Base-by-base conservation (phyloP, 371 early-diverging fungal genomes). In the Mortierella sp. region DNA sequence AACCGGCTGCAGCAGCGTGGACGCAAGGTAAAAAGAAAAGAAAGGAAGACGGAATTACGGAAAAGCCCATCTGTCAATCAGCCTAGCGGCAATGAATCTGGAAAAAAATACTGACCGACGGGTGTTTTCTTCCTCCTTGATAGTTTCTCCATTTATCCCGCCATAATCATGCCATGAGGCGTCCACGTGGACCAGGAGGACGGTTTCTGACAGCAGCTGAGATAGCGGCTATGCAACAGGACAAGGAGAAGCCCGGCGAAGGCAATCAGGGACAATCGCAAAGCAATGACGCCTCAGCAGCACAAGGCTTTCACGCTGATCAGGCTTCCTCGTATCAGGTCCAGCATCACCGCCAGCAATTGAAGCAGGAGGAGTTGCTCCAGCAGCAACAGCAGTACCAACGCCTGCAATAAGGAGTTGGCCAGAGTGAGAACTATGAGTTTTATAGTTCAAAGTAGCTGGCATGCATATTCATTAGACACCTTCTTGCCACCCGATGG, bases 111-210 rank as follows among this genome's bases (percentile, higher is more conserved):
- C 39, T 39, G 39, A 39, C 39, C 39, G 14, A 10, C 39, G 14
- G 27, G 2, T 16, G 9, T 16, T 5, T 49, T 49, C 13, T 26
- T 57, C 30, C 12, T 38, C 48, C 14, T 24, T 34, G 83, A 82
- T 87, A 90, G 39, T 98, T 96, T 81, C 84, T 95, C 28, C 98
- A 98, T 83, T 96, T 96, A 81, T 94, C 94, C 43, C 83, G 98
- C 54, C 98, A 98, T 74, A 90, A 89, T 65, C 98, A 98, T 82
- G 98, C 98, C 12, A 94, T 96, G 94, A 86, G 94, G 56, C 82
- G 98, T 38, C 91, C 95, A 51, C 86, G 98, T 79, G 98, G 96
- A 27, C 93, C 93, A 8, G 95, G 95, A 30, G 95, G 95, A 9
- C 81, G 94, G 26, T 95, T 93, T 72, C 78, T 93, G 48, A 90